phyloP scores from a whole-genome alignment of 2,329 filamentous ascomycete genomes.

The Pseudocercospora macadamiae region DNA sequence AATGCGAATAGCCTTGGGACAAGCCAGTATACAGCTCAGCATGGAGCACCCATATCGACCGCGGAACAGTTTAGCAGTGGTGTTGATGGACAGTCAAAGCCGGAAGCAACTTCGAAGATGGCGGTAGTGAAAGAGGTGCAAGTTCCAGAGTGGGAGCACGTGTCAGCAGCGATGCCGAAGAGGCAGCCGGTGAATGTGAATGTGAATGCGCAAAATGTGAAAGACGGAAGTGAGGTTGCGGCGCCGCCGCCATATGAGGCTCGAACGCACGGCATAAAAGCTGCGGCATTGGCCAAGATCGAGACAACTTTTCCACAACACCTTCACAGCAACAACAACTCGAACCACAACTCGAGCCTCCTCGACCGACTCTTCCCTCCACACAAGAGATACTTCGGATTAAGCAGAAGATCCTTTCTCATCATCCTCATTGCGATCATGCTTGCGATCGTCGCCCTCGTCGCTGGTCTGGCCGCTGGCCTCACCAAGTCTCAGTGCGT shows the following conservation, averaged over 20 bases:
- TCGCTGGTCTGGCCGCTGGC: conserved; percentile 14
- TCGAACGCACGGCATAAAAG: neutral
- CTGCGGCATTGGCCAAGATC: neutral
- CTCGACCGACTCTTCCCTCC: conserved; percentile 14
- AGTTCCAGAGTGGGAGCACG: conserved; percentile 30
- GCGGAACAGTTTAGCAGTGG: neutral
- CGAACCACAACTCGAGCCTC: neutral
- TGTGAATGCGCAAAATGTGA: neutral
- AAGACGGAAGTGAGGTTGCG: neutral
- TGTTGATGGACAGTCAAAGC: neutral
- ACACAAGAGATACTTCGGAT: conserved; percentile 13
- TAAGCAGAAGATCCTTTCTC: conserved; percentile 10
- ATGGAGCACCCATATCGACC: neutral
- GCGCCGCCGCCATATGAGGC: neutral
- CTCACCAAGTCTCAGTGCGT: conserved; percentile 1
- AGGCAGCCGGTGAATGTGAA: neutral
- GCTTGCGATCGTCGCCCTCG: conserved; percentile 13
- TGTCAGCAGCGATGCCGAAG: conserved; percentile 17
- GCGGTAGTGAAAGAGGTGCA: conserved; percentile 20
- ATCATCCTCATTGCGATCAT: conserved; percentile 9
- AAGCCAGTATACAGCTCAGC: neutral
- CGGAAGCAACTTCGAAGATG: conserved; percentile 1
- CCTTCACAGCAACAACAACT: conserved; percentile 4
- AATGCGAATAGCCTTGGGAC: neutral
- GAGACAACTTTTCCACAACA: neutral